A percentile compares a stretch with the other conserved stretches of the same genome.
Conservation (phyloP, 2,329 filamentous ascomycete species). For the Mariannaea elegans region DNA sequence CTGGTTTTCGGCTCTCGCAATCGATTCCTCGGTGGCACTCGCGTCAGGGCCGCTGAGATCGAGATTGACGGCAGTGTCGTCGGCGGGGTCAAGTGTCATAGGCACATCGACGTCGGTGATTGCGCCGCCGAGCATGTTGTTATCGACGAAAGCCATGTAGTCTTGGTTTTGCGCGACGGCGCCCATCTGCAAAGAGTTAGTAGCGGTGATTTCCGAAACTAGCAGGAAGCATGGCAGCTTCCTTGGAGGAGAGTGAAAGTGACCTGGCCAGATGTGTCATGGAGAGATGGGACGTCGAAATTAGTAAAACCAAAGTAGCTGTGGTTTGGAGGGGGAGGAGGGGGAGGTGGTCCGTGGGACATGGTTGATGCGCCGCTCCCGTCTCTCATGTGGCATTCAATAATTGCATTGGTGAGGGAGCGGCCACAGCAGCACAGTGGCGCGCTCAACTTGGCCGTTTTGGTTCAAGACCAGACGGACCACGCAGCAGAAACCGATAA, state of each 20-base stretch:
- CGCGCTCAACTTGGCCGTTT: not conserved
- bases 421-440: slow-evolving; percentile 19
- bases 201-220: slow-evolving; percentile 22
- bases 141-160: slow-evolving; percentile 56
- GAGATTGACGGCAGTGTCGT: slow-evolving; percentile 37
- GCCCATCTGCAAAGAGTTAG: slow-evolving; percentile 37
- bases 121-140: slow-evolving; percentile 47
- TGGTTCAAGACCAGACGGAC: not conserved
- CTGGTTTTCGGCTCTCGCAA: slow-evolving; percentile 45
- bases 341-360: slow-evolving; percentile 48
- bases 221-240: slow-evolving; percentile 21
- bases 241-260: slow-evolving; percentile 23
- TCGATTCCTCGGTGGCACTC: slow-evolving; percentile 40
- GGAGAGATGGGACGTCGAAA: slow-evolving; percentile 40
- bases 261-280: slow-evolving; percentile 40
- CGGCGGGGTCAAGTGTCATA: slow-evolving; percentile 53
- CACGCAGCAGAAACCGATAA: no score
- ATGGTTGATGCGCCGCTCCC: slow-evolving; percentile 40
- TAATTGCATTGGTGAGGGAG: slow-evolving; percentile 41
- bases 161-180: slow-evolving; percentile 44
- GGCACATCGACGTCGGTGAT: slow-evolving; percentile 53
- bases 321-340: slow-evolving; percentile 37
- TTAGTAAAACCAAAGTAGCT: slow-evolving; percentile 50
- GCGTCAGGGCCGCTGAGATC: slow-evolving; percentile 33
- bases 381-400: slow-evolving; percentile 30